Evolutionary conservation across 2,329 filamentous ascomycete species (phyloP).

Genomic region (Alternaria incomplexa): DNA sequence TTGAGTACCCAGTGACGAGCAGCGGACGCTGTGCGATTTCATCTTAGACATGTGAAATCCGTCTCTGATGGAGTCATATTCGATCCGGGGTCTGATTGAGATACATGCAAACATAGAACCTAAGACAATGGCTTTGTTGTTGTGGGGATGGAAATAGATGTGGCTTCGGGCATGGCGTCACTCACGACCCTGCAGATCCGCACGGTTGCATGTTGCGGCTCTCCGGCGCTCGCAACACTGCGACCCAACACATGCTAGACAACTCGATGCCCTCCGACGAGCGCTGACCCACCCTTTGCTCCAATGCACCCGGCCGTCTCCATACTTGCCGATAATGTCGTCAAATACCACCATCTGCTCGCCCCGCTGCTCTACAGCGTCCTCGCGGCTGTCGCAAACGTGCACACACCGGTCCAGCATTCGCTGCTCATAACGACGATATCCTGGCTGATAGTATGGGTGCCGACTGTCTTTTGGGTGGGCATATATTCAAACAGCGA

Average conservation of each 20-base stretch:
- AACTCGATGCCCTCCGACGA: conserved; percentile 42
- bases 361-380: conserved; percentile 45
- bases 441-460: conserved; percentile 52
- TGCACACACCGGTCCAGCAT: conserved; percentile 47
- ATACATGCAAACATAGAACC: rapidly evolving
- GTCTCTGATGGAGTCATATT: neutral
- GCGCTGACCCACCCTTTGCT: conserved; percentile 33
- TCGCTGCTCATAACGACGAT: conserved; percentile 52
- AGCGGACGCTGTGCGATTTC: neutral
- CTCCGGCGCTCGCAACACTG: neutral
- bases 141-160: neutral
- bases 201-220: conserved; percentile 2
- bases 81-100: neutral
- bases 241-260: conserved; percentile 19
- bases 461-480: conserved; percentile 39
- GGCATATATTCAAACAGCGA: conserved; percentile 39
- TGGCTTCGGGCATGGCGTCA: conserved; percentile 15
- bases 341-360: conserved; percentile 39
- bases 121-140: neutral
- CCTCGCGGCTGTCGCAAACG: conserved; percentile 41
- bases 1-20: neutral
- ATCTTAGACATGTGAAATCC: neutral
- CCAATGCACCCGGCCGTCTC: conserved; percentile 48
- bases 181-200: conserved; percentile 13
- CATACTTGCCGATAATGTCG: conserved; percentile 39